Conservation (phyloP, 1,284 basidiomycete species). For the Austroboletus sp. region DNA sequence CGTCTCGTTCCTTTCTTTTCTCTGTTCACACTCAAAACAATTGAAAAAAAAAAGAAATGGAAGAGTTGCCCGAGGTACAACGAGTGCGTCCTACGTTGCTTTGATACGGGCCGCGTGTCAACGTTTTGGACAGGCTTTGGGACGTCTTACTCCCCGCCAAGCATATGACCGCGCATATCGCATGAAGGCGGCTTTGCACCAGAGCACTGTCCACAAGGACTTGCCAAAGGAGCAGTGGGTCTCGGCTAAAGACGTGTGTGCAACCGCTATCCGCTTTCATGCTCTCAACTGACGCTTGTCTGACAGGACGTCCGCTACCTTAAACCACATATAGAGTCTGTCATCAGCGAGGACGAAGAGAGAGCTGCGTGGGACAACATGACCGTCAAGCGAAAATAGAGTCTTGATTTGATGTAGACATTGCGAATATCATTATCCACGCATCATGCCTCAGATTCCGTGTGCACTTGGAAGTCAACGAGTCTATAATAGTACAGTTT, state of each 20-base stretch:
- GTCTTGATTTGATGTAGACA: slow-evolving; percentile 20
- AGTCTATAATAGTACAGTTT: slow-evolving; percentile 7
- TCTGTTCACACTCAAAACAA: slow-evolving; percentile 4
- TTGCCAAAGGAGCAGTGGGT: slow-evolving; percentile 86
- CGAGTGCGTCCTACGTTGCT: slow-evolving; percentile 49
- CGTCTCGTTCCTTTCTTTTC: slow-evolving; percentile 31
- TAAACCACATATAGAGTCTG: slow-evolving; percentile 70
- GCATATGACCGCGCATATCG: slow-evolving; percentile 89
- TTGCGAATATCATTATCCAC: slow-evolving; percentile 17
- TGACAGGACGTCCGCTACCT: slow-evolving; percentile 87
- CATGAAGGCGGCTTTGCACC: slow-evolving; percentile 67
- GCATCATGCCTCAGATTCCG: not conserved
- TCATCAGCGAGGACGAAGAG: slow-evolving; percentile 76
- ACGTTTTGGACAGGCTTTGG: slow-evolving; percentile 57
- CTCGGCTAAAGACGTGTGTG: slow-evolving; percentile 64
- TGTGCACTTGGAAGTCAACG: not conserved
- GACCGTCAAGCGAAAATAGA: slow-evolving; percentile 57
- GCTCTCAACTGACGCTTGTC: slow-evolving; percentile 5
- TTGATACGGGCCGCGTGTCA: not conserved
- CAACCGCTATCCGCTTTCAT: not conserved
- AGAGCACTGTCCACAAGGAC: slow-evolving; percentile 76
- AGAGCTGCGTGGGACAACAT: slow-evolving; percentile 80
- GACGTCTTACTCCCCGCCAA: slow-evolving; percentile 74
- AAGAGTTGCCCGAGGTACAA: slow-evolving; percentile 82
- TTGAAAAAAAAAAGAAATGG: slow-evolving; percentile 53